These are phyloP conservation scores for Mucor circinelloides DNA, from an alignment of 371 early-diverging fungal species.

Conservation along the genomic window DNA sequence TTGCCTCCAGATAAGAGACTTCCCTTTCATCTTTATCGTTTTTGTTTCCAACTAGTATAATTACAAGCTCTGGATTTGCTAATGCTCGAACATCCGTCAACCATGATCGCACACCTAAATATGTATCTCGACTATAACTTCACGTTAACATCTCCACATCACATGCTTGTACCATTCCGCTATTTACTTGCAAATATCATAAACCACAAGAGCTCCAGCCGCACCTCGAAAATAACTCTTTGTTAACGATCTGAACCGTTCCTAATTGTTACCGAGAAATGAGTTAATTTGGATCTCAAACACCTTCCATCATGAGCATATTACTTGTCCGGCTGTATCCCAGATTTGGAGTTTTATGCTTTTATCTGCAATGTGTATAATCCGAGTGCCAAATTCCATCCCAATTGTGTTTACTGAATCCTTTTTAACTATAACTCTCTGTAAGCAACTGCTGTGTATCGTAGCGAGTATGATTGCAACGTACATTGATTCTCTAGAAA, in stretches of 20 bases:
- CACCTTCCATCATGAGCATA: neutral
- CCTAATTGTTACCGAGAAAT: constrained; percentile 31
- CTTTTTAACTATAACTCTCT: constrained; percentile 52
- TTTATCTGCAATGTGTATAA: constrained; percentile 66
- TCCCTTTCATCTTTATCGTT: constrained; percentile 65
- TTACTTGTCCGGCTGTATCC: constrained; percentile 87
- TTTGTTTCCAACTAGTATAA: constrained; percentile 78
- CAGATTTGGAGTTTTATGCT: constrained; percentile 81
- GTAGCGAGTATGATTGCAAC: neutral
- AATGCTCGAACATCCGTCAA: constrained; percentile 65
- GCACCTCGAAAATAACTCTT: constrained; percentile 72
- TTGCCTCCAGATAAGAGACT: constrained; percentile 69
- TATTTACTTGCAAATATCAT: constrained; percentile 69
- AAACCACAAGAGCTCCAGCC: constrained; percentile 71
- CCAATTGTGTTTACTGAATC: constrained; percentile 71
- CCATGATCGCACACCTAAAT: constrained; percentile 61
- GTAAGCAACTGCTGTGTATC: neutral
- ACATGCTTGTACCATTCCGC: neutral
- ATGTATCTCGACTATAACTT: constrained; percentile 55
- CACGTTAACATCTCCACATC: neutral
- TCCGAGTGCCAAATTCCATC: constrained; percentile 70
- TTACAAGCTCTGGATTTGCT: constrained; percentile 68
- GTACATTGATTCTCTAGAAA: constrained; percentile 70
- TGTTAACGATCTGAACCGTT: constrained; percentile 86
- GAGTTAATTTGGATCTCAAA: neutral